Evolutionary conservation across 305 asterid genomes (phyloP), one percentile per base, ranked within the genome.

Genomic region (Fraxinus latifolia): DNA sequence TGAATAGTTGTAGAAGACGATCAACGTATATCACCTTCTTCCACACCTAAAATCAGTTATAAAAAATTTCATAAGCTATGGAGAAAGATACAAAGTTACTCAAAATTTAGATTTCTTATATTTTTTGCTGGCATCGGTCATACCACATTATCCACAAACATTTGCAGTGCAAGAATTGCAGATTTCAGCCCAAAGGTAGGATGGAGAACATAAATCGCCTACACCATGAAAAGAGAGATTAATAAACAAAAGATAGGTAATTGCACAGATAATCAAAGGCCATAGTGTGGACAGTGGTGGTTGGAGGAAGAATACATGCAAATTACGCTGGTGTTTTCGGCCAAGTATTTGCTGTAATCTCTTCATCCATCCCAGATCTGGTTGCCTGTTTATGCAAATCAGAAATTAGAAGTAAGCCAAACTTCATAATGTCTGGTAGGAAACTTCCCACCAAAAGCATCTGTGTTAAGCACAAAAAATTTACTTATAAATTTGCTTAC

Each of bases 351-450:
- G 97, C 82, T 96, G 94, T 85, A 96, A 78, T 88, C 92, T 90
- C 90, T 90, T 92, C 91, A 96, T 91, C 97, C 97, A 96, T 79
- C 99, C 99, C 17, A 96, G 86, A 86, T 96, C 98, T 32, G 99
- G 99, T 86, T 94, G 98, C 86, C 99, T 96, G 95, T 86, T 89
- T 29, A 74, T 21, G 53, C 36, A 73, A 83, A 83, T 6, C 82
- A 60, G 50, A 73, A 65, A 50, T 29, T 33, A 23, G 50, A 55
- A 32, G 32, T 0, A 37, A 71, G 65, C 25, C 27, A 17, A 55
- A 23, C 17, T 11, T 33, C 1, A 80, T 53, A 76, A 25, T 34
- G 33, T 75, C 70, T 33, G 23, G 9, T 42, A 8, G 23, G 27
- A 80, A 39, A 9, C 34, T 36, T 74, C 31, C 8, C 19, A 36